Conservation (phyloP, 257 asterid genomes). For the Solanum gandarillasii region DNA sequence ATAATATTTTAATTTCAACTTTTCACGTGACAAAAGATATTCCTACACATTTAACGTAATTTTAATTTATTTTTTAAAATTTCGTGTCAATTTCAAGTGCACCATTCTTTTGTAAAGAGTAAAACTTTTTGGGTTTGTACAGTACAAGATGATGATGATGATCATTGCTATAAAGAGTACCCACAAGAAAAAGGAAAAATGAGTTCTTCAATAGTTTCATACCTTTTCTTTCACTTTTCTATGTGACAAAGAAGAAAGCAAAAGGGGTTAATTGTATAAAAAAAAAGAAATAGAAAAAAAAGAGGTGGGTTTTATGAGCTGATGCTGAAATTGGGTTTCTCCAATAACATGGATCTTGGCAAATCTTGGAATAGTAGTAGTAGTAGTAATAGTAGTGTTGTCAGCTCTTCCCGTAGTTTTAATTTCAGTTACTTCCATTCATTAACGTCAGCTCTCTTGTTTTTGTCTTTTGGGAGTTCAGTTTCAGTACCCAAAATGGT, state of each 20-base stretch:
- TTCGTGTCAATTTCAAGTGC: not conserved
- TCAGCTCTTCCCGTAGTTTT: constrained; percentile 38
- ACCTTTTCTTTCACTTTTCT: constrained; percentile 4
- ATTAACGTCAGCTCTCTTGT: constrained; percentile 24
- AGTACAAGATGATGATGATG: not conserved
- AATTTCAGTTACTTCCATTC: constrained; percentile 15
- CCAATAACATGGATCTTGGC: constrained; percentile 32
- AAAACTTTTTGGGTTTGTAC: not conserved
- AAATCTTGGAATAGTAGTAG: constrained; percentile 3
- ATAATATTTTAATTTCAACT: too few relatives aligned
- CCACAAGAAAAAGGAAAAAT: not conserved
- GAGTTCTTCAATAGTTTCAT: not conserved
- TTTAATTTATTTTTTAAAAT: too few relatives aligned
- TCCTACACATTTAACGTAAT: fast-evolving
- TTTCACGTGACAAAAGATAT: too few relatives aligned
- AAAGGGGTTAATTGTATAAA: not conserved
- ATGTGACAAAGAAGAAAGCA: not conserved
- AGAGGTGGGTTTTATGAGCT: constrained; percentile 9
- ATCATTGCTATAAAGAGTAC: not conserved
- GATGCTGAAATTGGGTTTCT: constrained; percentile 18
- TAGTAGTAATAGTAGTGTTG: constrained; percentile 1
- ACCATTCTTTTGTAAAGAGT: not conserved
- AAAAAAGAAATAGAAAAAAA: not conserved
- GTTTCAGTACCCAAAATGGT: constrained; percentile 33
- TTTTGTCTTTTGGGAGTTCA: constrained; percentile 29